phyloP scores from a whole-genome alignment of 73 alveolate genomes.

The Symbiodinium natans region DNA sequence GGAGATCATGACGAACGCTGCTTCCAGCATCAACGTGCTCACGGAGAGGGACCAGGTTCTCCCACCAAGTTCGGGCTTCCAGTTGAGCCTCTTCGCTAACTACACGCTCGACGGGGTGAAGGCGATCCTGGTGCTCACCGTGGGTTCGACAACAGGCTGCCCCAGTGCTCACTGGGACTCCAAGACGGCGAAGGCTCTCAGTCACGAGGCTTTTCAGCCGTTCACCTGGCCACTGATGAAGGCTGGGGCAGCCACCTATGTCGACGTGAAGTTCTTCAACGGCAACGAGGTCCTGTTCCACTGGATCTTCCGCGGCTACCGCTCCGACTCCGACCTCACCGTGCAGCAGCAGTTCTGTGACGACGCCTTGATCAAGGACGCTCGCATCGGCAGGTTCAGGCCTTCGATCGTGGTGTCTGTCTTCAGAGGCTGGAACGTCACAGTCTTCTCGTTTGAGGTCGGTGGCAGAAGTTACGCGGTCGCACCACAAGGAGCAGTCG shows the following conservation, averaged over 20 bases:
- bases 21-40: not conserved
- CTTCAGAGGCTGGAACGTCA: not conserved
- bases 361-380: not conserved
- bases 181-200: not conserved
- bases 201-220: not conserved
- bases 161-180: constrained; percentile 1
- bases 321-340: not conserved
- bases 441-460: not conserved
- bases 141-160: not conserved
- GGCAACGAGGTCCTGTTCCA: constrained; percentile 1
- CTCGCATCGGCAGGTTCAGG: not conserved
- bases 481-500: not conserved
- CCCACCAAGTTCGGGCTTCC: too few relatives aligned
- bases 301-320: not conserved
- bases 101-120: not conserved
- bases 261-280: constrained; percentile 5
- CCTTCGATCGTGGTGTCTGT: not conserved
- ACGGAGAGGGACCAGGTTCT: too few relatives aligned
- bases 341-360: not conserved
- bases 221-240: not conserved
- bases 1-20: not conserved
- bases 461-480: not conserved
- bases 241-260: not conserved
- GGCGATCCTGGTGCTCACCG: not conserved
- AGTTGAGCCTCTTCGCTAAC: not conserved